These are phyloP conservation scores for Falciphora oryzae DNA, from an alignment of 2,329 filamentous ascomycete species.

Conservation along the genomic window DNA sequence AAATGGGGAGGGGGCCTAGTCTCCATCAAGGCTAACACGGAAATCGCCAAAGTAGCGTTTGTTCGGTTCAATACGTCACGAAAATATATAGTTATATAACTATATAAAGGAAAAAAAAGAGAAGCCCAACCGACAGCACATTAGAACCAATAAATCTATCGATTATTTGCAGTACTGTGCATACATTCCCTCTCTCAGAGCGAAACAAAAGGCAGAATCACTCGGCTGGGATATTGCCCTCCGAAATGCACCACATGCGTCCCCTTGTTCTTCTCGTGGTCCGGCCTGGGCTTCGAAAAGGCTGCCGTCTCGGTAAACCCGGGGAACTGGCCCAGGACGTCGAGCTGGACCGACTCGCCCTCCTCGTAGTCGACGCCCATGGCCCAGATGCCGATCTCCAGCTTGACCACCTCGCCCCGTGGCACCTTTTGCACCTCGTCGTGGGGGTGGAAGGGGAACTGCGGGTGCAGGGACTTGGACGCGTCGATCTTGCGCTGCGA, in stretches of 20 bases:
- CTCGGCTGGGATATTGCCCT: conserved; percentile 28
- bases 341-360: conserved; percentile 27
- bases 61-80: too few relatives aligned
- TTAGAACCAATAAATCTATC: too few relatives aligned
- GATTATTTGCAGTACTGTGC: too few relatives aligned
- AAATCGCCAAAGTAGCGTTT: too few relatives aligned
- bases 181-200: too few relatives aligned
- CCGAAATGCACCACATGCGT: conserved; percentile 32
- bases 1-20: too few relatives aligned
- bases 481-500: conserved; percentile 34
- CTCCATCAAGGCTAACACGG: too few relatives aligned
- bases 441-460: conserved; percentile 32
- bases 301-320: conserved; percentile 26
- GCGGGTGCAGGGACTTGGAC: conserved; percentile 23
- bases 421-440: conserved; percentile 32
- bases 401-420: conserved; percentile 34
- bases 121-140: too few relatives aligned
- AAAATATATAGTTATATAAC: too few relatives aligned
- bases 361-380: conserved; percentile 39
- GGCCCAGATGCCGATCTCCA: conserved; percentile 43
- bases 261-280: conserved; percentile 34
- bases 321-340: neutral
- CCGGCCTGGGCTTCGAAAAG: conserved; percentile 31
- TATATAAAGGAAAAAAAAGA: too few relatives aligned
- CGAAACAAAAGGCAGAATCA: conserved; percentile 30